Base-by-base conservation (phyloP, 768 basidiomycete genomes). In the Panaeolus cyanescens region DNA sequence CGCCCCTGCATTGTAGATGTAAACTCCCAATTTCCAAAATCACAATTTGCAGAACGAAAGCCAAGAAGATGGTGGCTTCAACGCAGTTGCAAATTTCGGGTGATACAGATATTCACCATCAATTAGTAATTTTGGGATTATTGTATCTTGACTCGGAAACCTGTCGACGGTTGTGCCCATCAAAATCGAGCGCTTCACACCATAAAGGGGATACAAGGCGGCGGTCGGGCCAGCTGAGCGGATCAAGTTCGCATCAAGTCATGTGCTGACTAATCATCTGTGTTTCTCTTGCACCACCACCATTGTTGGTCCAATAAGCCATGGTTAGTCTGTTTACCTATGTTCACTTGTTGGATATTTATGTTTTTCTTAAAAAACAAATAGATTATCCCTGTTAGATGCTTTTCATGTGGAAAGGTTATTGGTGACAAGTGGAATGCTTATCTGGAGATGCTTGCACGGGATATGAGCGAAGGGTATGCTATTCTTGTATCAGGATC, bases 341-440 rank as follows among this genome's bases (percentile, higher is more conserved):
- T 28, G 25, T 30, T 25, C 9, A 50, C 13, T 30, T 13, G 17
- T 25, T 13, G 4, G 12, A 50, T 12, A 28, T 50, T 25, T 28
- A 25, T 12, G 30, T 50, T 12, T 50, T 28, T 13, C 15, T 50
- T 50, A 28, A 28, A 25, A 28, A 13, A 13, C n/a, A n/a, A n/a
- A n/a, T 68, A 96, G 96, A 99, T 98, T 63, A 96, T 97, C 65
- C 95, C 96, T 50, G 93, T 98, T 7, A 88, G 96, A 40, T 96
- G 95, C 67, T 97, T 97, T 71, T 94, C 95, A 15, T 96, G 95
- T 70, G 96, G 96, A 45, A 98, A 98, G 76, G 95, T 99, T 63
- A 90, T 98, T 39, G 95, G 96, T 54, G 94, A 98, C 80, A 93
- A 97, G 65, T 98, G 96, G 96, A 90, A 86, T 60, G 83, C 84